Evolutionary conservation across 225 moss, liverwort and hornwort genomes (phyloP).

Genomic region (Neckera pumila): DNA sequence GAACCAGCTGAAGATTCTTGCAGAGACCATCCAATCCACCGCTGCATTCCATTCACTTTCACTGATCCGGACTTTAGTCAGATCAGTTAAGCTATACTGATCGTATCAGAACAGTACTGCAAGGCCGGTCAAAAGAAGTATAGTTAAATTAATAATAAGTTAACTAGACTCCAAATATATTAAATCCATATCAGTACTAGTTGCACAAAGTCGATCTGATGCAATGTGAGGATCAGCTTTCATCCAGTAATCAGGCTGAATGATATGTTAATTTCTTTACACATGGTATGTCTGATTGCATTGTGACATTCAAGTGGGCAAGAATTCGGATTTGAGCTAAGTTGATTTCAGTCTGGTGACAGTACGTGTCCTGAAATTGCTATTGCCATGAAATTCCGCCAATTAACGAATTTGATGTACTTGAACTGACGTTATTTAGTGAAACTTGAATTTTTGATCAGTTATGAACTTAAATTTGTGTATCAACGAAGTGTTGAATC

Average conservation of each 20-base stretch:
- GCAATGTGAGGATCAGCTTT: background rate
- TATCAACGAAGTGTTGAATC: background rate
- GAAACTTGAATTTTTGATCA: background rate
- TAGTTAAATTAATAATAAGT: too few species aligned
- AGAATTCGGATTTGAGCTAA: background rate
- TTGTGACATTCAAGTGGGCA: background rate
- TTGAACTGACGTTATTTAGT: background rate
- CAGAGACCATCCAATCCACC: too few species aligned
- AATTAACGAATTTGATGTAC: background rate
- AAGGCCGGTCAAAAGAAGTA: background rate
- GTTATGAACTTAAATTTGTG: too few species aligned
- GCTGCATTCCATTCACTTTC: too few species aligned
- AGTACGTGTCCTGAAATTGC: background rate
- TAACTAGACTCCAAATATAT: too few species aligned
- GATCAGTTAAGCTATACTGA: too few species aligned
- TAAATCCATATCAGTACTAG: background rate
- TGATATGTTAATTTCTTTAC: too few species aligned
- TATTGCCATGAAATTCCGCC: background rate
- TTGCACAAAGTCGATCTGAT: too few species aligned
- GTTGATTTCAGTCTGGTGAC: background rate
- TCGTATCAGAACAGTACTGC: background rate
- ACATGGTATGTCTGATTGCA: too few species aligned
- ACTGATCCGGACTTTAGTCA: too few species aligned
- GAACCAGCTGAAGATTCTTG: too few species aligned
- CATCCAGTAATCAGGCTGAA: background rate